A percentile compares a stretch with the other conserved stretches of the same genome.
Evolutionary conservation across 352 stramenopile species (phyloP).

Genomic region (Peronospora tabacina): DNA sequence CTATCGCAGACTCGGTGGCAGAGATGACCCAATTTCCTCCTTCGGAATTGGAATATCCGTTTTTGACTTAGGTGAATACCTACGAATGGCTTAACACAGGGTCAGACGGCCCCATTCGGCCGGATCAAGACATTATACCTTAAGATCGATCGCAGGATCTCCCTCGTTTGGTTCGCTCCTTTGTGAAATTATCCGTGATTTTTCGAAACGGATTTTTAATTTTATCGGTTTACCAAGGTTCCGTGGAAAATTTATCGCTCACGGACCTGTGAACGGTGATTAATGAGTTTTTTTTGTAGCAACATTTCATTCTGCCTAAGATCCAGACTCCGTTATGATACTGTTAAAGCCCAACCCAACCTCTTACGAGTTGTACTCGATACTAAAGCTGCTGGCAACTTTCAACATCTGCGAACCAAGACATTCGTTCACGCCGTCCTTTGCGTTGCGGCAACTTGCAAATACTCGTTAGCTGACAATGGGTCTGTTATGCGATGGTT

Average conservation of each 20-base stretch:
- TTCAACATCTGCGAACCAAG: background rate
- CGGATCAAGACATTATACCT: background rate
- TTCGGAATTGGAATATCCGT: too few species aligned
- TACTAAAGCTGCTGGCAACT: background rate
- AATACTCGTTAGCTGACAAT: background rate
- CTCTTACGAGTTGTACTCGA: background rate
- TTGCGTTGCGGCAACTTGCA: background rate
- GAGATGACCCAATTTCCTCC: too few species aligned
- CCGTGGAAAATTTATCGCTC: background rate
- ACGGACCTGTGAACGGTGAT: background rate
- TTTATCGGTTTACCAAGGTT: background rate
- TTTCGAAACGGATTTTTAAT: background rate
- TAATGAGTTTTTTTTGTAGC: background rate
- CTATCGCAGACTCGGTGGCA: too few species aligned
- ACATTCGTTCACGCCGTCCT: background rate
- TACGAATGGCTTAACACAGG: too few species aligned
- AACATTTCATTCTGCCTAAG: background rate
- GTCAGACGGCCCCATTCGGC: background rate
- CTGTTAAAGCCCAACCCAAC: background rate
- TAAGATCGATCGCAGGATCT: background rate
- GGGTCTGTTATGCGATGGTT: background rate
- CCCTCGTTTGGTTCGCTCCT: background rate
- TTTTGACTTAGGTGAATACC: too few species aligned
- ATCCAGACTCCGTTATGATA: background rate
- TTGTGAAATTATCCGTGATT: background rate